phyloP scores from a whole-genome alignment of 2,329 filamentous ascomycete species.

The Teratosphaeria destructans region DNA sequence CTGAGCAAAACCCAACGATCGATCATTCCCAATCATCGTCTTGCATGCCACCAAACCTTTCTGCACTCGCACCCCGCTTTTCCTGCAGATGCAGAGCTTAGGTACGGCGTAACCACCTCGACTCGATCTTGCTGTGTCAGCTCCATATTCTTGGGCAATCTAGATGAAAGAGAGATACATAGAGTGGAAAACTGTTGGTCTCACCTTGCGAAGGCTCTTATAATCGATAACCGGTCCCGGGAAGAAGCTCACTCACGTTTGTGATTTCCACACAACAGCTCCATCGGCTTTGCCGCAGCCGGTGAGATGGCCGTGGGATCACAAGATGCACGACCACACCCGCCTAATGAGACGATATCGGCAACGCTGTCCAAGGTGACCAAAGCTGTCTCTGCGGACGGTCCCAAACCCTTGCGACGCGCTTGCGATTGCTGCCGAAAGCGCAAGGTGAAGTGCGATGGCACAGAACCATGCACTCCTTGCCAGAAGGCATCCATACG shows the following conservation, averaged over 20 bases:
- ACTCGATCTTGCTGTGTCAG: neutral
- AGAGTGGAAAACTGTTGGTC: neutral
- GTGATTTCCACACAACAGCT: neutral
- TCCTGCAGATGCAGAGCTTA: neutral
- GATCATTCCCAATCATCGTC: neutral
- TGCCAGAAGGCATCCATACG: slow-evolving; percentile 26
- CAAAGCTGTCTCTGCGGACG: neutral
- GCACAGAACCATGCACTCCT: slow-evolving; percentile 23
- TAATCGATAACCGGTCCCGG: neutral
- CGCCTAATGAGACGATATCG: neutral
- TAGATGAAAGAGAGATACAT: too few species aligned
- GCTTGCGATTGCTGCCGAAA: slow-evolving; percentile 29
- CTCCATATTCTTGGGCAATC: too few species aligned
- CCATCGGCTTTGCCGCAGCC: slow-evolving; percentile 1
- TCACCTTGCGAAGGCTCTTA: neutral
- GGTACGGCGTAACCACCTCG: neutral
- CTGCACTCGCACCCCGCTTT: neutral
- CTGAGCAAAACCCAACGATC: neutral
- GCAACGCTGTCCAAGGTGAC: neutral
- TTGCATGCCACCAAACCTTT: neutral
- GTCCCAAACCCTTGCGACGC: slow-evolving; percentile 17
- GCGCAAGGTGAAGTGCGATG: slow-evolving; percentile 27
- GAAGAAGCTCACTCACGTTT: neutral
- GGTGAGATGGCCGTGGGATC: neutral
- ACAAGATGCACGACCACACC: neutral